These are phyloP conservation scores for Mycena filopes DNA, from an alignment of 768 basidiomycete genomes.

Conservation along the genomic window DNA sequence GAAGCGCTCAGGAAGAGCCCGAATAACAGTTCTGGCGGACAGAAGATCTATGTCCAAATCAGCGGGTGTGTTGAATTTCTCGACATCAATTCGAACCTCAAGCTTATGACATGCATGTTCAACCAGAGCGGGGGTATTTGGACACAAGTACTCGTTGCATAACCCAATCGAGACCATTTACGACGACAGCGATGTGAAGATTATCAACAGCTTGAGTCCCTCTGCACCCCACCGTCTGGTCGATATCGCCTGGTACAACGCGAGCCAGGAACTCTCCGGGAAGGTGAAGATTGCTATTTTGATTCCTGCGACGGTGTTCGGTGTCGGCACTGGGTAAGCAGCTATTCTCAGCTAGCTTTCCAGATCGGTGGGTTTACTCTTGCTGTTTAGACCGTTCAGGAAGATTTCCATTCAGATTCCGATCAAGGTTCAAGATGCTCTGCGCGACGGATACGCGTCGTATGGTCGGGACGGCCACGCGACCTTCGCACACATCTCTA, in stretches of 20 bases:
- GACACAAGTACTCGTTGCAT: background rate
- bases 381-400: background rate
- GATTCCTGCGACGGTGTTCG: constrained; percentile 6
- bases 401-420: constrained; percentile 15
- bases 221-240: constrained; percentile 5
- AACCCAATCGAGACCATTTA: constrained; percentile 4
- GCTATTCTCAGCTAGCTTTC: background rate
- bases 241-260: constrained; percentile 1
- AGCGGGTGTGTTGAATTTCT: background rate
- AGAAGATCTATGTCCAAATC: constrained; percentile 7
- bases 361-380: background rate
- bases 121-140: constrained; percentile 3
- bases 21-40: constrained; percentile 1
- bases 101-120: background rate
- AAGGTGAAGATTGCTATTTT: constrained; percentile 11
- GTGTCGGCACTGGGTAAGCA: background rate
- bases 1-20: background rate
- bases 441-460: constrained; percentile 1
- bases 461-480: constrained; percentile 7
- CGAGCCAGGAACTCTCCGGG: constrained; percentile 11
- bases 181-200: background rate
- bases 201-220: constrained; percentile 7
- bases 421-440: constrained; percentile 1
- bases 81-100: background rate
- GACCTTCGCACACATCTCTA: constrained; percentile 4